Percentiles rank a stretch among this genome's conserved stretches.
phyloP scores from a whole-genome alignment of 768 basidiomycete genomes.

The Tricholoma terreum region DNA sequence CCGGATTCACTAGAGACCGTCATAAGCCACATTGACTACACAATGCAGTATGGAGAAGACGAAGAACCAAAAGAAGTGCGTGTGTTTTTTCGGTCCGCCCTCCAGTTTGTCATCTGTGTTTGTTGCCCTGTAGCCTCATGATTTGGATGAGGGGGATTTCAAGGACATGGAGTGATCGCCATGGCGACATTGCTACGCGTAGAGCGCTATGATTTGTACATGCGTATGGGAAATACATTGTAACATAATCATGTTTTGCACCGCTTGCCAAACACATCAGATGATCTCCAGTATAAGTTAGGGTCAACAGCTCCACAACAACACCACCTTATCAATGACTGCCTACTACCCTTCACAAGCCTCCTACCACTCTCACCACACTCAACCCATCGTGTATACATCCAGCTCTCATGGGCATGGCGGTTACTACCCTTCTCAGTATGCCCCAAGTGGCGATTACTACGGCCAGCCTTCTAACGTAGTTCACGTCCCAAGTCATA shows the following conservation, averaged over 20 bases:
- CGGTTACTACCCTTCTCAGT: constrained; percentile 14
- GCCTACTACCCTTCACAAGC: constrained; percentile 41
- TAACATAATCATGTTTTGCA: background rate
- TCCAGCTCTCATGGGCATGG: constrained; percentile 23
- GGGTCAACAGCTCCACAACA: background rate
- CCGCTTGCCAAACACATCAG: background rate
- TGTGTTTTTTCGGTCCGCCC: constrained; percentile 2
- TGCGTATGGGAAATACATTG: background rate
- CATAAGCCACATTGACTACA: constrained; percentile 94
- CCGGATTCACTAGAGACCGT: constrained; percentile 88
- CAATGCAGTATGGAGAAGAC: constrained; percentile 98
- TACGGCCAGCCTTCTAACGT: constrained; percentile 11
- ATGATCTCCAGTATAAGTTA: background rate
- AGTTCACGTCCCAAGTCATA: constrained; percentile 13
- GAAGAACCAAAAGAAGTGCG: constrained; percentile 93
- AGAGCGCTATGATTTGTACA: background rate
- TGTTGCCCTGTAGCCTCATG: constrained; percentile 65
- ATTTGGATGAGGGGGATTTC: constrained; percentile 93
- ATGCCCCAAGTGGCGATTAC: constrained; percentile 8
- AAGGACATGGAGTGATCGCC: constrained; percentile 57
- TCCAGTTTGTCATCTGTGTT: constrained; percentile 1
- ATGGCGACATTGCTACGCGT: background rate
- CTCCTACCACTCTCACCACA: constrained; percentile 18
- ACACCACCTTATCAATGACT: constrained; percentile 15
- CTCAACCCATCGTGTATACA: constrained; percentile 32